phyloP scores from a whole-genome alignment of 352 stramenopile genomes.

The Globisporangium orthogonon region DNA sequence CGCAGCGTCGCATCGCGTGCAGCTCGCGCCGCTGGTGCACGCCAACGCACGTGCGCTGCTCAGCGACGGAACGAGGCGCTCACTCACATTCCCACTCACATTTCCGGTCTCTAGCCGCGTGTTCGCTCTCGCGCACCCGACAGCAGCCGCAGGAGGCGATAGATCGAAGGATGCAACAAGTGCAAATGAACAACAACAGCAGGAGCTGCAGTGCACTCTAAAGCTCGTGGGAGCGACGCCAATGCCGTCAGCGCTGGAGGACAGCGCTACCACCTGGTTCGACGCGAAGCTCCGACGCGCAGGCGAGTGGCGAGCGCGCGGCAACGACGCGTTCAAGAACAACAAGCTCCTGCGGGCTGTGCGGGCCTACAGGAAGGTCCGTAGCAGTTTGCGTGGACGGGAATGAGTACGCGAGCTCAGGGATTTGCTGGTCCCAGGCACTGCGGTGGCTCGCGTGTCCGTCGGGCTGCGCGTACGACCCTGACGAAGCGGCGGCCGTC shows the following conservation, averaged over 20 bases:
- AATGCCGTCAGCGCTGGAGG: neutral
- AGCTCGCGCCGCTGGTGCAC: constrained; percentile 4
- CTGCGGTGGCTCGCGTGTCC: constrained; percentile 54
- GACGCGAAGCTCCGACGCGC: constrained; percentile 41
- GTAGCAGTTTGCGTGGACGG: neutral
- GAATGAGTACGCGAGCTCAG: neutral
- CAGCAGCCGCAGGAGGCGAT: too few relatives aligned
- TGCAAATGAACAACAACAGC: neutral
- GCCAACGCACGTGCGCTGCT: constrained; percentile 4
- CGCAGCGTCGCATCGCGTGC: neutral
- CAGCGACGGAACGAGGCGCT: neutral
- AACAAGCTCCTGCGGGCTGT: constrained; percentile 25
- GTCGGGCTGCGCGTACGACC: constrained; percentile 26
- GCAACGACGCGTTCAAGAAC: constrained; percentile 51
- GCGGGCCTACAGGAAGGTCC: constrained; percentile 31
- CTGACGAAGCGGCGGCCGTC: constrained; percentile 24
- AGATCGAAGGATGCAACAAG: neutral
- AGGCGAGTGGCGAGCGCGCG: constrained; percentile 33
- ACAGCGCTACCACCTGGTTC: constrained; percentile 26
- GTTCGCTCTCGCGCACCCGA: constrained; percentile 1
- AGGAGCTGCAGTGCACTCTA: constrained; percentile 3
- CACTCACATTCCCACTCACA: constrained; percentile 7
- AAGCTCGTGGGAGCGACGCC: neutral
- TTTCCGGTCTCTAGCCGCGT: constrained; percentile 4
- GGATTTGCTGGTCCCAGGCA: constrained; percentile 16